Conservation (phyloP, 768 basidiomycete species). For the Pholiota microspora region DNA sequence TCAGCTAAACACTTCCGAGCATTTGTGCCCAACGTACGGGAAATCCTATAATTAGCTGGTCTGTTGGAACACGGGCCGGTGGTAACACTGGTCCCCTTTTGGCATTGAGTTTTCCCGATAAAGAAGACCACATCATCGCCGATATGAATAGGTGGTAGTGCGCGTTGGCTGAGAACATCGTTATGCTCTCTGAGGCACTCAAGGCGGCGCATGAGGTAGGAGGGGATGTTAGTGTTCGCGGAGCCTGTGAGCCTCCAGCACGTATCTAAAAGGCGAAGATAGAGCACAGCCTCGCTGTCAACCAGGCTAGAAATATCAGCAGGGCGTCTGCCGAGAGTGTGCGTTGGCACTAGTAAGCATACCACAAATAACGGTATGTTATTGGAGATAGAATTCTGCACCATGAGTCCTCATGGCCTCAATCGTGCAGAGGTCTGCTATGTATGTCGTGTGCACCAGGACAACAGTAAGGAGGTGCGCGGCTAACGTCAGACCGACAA, state of each 20-base stretch:
- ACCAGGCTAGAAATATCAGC: not conserved
- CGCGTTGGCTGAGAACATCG: not conserved
- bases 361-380: not conserved
- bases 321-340: not conserved
- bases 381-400: not conserved
- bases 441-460: too few relatives aligned
- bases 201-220: not conserved
- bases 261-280: not conserved
- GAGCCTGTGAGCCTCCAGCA: not conserved
- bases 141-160: not conserved
- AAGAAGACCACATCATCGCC: not conserved
- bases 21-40: not conserved
- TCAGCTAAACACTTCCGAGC: not conserved
- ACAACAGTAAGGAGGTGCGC: too few relatives aligned
- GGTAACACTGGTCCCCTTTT: not conserved
- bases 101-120: slow-evolving; percentile 4
- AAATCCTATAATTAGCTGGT: not conserved
- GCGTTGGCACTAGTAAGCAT: not conserved
- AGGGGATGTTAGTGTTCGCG: not conserved
- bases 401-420: not conserved
- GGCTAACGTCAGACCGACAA: too few relatives aligned
- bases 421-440: not conserved
- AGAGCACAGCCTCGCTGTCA: slow-evolving; percentile 8
- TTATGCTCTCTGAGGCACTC: not conserved
- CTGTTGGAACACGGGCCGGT: not conserved